phyloP scores from a whole-genome alignment of 1,284 basidiomycete species.

The Heterobasidion occidentale region DNA sequence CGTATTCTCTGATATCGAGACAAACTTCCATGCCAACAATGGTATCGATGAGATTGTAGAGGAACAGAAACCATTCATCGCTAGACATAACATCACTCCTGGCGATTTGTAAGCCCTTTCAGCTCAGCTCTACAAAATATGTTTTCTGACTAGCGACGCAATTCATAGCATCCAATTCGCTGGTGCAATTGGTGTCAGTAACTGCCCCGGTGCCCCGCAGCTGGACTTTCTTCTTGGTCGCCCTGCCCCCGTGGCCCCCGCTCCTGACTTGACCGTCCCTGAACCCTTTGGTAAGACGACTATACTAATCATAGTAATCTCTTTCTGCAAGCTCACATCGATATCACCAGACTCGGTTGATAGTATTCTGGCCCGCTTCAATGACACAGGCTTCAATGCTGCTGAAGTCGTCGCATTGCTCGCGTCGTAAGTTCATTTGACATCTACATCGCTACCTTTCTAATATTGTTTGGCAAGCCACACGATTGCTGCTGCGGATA shows the following conservation, averaged over 20 bases:
- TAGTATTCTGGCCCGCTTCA: slow-evolving; percentile 17
- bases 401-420: slow-evolving; percentile 21
- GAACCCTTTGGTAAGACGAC: slow-evolving; percentile 16
- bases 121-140: not conserved
- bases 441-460: slow-evolving; percentile 9
- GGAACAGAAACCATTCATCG: slow-evolving; percentile 18
- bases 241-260: slow-evolving; percentile 12
- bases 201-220: slow-evolving; percentile 21
- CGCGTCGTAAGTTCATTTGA: not conserved
- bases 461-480: not conserved
- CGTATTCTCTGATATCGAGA: slow-evolving; percentile 13
- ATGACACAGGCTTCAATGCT: slow-evolving; percentile 16
- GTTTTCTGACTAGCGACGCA: not conserved
- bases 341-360: not conserved
- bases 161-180: slow-evolving; percentile 17
- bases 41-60: slow-evolving; percentile 22
- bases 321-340: not conserved
- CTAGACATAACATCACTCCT: slow-evolving; percentile 18
- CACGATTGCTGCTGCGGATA: slow-evolving; percentile 16
- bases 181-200: slow-evolving; percentile 20
- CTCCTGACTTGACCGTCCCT: slow-evolving; percentile 19
- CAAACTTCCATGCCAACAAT: slow-evolving; percentile 14
- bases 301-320: not conserved
- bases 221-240: slow-evolving; percentile 21
- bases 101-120: slow-evolving; percentile 16